These are phyloP conservation scores for Rhodosporidiobolus sp. DNA, from an alignment of 768 basidiomycete species.

Conservation along the genomic window DNA sequence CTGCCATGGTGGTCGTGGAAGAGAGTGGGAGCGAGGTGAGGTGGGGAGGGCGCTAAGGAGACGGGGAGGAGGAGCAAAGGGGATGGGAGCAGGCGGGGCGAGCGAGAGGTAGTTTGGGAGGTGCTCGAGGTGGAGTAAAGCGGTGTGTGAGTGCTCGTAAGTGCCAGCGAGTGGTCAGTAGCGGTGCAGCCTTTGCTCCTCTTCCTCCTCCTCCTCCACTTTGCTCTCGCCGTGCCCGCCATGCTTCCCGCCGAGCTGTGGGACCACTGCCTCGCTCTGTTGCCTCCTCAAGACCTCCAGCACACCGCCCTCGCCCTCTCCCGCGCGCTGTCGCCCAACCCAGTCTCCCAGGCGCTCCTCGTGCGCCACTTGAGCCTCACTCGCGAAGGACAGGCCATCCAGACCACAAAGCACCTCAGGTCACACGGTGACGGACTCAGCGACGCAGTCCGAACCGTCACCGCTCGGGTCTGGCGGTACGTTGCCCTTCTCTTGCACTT, in stretches of 20 bases:
- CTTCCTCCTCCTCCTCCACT: not conserved
- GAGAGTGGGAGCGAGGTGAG: not conserved
- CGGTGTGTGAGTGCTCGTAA: not conserved
- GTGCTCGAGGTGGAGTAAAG: too few species aligned
- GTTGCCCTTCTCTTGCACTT: conserved; percentile 7
- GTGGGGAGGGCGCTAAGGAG: not conserved
- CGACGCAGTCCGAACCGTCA: conserved; percentile 14
- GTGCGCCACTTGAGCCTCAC: conserved; percentile 61
- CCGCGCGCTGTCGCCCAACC: conserved; percentile 54
- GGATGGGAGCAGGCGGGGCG: not conserved
- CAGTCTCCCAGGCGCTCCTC: conserved; percentile 60
- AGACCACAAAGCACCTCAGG: conserved; percentile 60
- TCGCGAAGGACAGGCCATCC: conserved; percentile 57
- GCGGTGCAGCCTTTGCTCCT: not conserved
- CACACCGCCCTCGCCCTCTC: conserved; percentile 60
- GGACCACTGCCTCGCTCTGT: conserved; percentile 57
- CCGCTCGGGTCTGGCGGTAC: conserved; percentile 33
- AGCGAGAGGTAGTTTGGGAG: too few species aligned
- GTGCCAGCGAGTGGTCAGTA: not conserved
- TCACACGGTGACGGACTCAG: conserved; percentile 17
- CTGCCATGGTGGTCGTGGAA: not conserved
- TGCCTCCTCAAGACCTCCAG: conserved; percentile 56
- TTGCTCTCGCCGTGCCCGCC: not conserved
- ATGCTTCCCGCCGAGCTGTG: conserved; percentile 67
- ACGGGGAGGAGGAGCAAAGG: not conserved